These are phyloP conservation scores for Colletotrichum somersetense DNA, from an alignment of 2,329 filamentous ascomycete species.

Conservation along the genomic window DNA sequence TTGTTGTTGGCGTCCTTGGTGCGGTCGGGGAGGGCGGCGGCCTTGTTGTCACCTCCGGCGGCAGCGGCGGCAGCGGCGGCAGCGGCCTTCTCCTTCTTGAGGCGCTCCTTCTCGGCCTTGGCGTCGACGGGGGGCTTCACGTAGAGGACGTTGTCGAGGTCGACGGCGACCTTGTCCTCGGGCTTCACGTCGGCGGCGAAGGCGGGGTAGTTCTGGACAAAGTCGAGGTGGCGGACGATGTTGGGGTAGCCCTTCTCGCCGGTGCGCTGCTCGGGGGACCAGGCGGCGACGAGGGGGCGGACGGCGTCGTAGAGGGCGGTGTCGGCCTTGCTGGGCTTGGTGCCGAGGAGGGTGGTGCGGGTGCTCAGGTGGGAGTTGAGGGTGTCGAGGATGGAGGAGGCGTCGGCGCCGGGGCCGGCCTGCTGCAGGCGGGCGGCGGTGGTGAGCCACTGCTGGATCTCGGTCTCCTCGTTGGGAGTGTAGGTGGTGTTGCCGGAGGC, in stretches of 20 bases:
- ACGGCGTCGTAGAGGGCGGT: constrained; percentile 85
- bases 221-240: constrained; percentile 92
- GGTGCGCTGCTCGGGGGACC: constrained; percentile 88
- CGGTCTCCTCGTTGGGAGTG: constrained; percentile 82
- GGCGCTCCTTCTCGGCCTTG: constrained; percentile 95
- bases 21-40: constrained; percentile 67
- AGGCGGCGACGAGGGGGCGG: constrained; percentile 80
- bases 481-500: constrained; percentile 79
- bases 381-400: constrained; percentile 76
- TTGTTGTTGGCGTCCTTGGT: no score
- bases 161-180: constrained; percentile 81
- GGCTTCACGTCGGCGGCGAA: constrained; percentile 77
- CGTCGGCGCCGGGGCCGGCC: constrained; percentile 63
- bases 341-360: constrained; percentile 88
- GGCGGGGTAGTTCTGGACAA: constrained; percentile 90
- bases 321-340: constrained; percentile 90
- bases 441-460: constrained; percentile 90
- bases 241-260: constrained; percentile 91
- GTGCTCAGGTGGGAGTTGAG: constrained; percentile 90
- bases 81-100: constrained; percentile 95
- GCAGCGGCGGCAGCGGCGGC: constrained; percentile 68
- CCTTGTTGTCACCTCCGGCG: constrained; percentile 53
- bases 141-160: constrained; percentile 84
- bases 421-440: constrained; percentile 78
- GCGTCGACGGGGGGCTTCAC: constrained; percentile 90